Evolutionary conservation across 1,284 basidiomycete genomes (phyloP).

Genomic region (Athelia sp.): DNA sequence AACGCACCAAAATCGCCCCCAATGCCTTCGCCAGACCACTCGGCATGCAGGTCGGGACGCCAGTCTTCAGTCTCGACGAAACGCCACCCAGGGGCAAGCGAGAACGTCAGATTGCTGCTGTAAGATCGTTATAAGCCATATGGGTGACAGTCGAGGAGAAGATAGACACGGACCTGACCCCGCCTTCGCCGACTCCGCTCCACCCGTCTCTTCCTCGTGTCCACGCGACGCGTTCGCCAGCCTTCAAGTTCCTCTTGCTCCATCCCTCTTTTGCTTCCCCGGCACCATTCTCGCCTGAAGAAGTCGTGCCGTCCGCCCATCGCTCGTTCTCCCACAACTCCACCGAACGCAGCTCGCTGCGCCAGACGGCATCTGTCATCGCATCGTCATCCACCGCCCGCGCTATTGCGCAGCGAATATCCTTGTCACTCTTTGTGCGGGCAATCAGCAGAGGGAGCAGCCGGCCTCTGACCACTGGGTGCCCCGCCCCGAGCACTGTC

Average conservation of each 20-base stretch:
- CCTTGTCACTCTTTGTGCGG: background rate
- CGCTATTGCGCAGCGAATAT: conserved; percentile 35
- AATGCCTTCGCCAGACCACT: conserved; percentile 45
- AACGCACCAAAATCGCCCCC: conserved; percentile 36
- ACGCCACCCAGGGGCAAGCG: conserved; percentile 61
- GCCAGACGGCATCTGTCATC: conserved; percentile 60
- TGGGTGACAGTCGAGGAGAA: background rate
- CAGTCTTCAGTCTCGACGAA: conserved; percentile 74
- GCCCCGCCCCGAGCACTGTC: conserved; percentile 44
- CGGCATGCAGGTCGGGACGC: conserved; percentile 56
- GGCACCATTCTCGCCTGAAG: conserved; percentile 12
- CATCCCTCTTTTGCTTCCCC: conserved; percentile 35
- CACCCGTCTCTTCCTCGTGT: conserved; percentile 71
- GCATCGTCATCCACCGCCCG: conserved; percentile 41
- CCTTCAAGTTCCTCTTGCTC: conserved; percentile 51
- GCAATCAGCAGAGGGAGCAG: conserved; percentile 23
- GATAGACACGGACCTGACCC: conserved; percentile 55
- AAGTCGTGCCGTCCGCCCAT: conserved; percentile 24
- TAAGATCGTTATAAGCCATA: conserved; percentile 3
- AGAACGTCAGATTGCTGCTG: conserved; percentile 75
- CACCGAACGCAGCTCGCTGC: conserved; percentile 55
- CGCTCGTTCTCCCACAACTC: conserved; percentile 79
- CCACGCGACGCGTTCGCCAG: conserved; percentile 58
- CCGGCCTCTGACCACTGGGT: conserved; percentile 38
- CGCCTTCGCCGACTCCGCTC: conserved; percentile 46